A percentile compares a stretch with the other conserved stretches of the same genome.
These are phyloP conservation scores for Nakaseomyces nivariensis DNA, from an alignment of 1,139 yeast species.

Conservation along the genomic window DNA sequence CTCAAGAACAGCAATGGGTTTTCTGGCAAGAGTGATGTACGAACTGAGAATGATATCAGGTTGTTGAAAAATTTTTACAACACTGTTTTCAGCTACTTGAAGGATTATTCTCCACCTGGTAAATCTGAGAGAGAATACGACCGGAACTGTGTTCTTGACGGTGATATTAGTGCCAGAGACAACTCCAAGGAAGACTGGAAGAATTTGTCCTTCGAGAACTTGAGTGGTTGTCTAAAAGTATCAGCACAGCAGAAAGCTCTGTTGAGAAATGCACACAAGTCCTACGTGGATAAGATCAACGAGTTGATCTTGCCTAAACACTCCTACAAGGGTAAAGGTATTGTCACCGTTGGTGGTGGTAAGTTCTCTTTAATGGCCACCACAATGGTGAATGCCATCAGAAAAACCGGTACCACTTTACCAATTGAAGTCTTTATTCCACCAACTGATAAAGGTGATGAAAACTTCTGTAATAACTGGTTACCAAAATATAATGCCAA, in stretches of 20 bases:
- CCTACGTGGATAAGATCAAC: conserved; percentile 44
- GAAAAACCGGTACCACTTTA: conserved; percentile 51
- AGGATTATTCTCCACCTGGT: conserved; percentile 20
- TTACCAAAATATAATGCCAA: conserved; percentile 61
- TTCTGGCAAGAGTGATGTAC: not conserved
- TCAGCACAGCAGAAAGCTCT: conserved; percentile 37
- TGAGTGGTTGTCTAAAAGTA: conserved; percentile 32
- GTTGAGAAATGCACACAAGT: conserved; percentile 43
- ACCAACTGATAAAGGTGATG: conserved; percentile 53
- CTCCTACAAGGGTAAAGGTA: conserved; percentile 57
- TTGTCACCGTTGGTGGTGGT: conserved; percentile 79
- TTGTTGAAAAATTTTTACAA: conserved; percentile 19
- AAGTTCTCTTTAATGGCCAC: conserved; percentile 64
- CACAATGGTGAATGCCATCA: conserved; percentile 52
- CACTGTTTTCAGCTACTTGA: conserved; percentile 19
- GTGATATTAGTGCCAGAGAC: conserved; percentile 22
- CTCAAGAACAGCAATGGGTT: not conserved
- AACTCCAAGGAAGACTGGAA: conserved; percentile 19
- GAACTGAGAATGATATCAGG: conserved; percentile 2
- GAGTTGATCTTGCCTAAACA: conserved; percentile 35
- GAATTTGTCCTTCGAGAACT: conserved; percentile 15
- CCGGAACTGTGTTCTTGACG: conserved; percentile 16
- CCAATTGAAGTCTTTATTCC: conserved; percentile 79
- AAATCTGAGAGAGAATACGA: conserved; percentile 16
- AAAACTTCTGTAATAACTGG: conserved; percentile 51